phyloP scores from a whole-genome alignment of 345 rosid species.

The Eucalyptus coolabah region DNA sequence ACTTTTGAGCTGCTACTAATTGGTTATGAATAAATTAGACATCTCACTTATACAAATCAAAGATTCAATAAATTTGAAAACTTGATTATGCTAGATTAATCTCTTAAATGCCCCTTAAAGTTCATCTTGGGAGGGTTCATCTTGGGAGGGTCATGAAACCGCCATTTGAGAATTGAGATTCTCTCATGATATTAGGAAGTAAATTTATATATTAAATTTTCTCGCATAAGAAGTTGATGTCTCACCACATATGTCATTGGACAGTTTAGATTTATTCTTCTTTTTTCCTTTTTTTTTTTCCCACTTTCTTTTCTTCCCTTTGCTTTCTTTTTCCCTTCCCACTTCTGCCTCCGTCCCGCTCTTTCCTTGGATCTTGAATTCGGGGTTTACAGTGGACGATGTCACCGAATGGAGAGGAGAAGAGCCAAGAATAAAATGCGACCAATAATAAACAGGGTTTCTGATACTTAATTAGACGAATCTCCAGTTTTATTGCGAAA shows the following conservation, averaged over 20 bases:
- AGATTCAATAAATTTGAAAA: no score
- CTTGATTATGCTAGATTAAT: no score
- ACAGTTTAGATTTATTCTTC: neutral
- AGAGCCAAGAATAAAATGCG: neutral
- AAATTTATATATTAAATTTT: no score
- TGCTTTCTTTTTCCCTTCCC: neutral
- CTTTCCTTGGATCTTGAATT: neutral
- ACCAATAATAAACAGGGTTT: neutral
- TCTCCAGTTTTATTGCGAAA: neutral
- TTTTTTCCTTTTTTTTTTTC: no score
- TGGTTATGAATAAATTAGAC: neutral
- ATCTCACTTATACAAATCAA: neutral
- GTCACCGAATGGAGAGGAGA: neutral
- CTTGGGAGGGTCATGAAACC: neutral
- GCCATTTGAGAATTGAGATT: neutral
- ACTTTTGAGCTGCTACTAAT: neutral
- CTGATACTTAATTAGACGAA: neutral
- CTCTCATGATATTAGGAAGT: neutral
- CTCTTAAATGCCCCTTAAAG: no score
- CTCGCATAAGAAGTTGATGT: neutral
- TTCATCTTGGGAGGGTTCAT: no score
- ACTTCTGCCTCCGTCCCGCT: neutral
- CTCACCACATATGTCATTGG: neutral
- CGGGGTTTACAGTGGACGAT: neutral
- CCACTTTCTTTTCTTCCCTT: neutral